Evolutionary conservation across 345 rosid genomes (phyloP), one percentile per base, ranked within the genome.

Genomic region (Rhizophora apiculata): DNA sequence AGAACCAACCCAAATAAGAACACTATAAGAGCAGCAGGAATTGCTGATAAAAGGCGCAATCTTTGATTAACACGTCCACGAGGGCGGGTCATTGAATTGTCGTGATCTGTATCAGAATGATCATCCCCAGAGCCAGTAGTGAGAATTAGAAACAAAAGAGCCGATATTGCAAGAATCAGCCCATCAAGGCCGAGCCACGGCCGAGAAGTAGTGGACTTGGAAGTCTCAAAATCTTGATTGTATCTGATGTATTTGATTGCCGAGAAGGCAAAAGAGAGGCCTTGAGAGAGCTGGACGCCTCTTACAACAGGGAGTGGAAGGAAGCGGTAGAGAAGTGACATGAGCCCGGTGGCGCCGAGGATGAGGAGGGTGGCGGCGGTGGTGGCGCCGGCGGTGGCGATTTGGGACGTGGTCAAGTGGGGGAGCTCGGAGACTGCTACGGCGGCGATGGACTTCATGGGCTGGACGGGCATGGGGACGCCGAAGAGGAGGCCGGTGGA

Each of bases 221-320:
- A 81, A 36, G 94, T 65, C 58, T 78, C 74, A 57, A 88, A 71
- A 20, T 90, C 87, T 75, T 90, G 91, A n/a, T 88, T 72, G 76
- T 61, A 88, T 29, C 89, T 85, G 26, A 87, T 81, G 76, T 90
- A 90, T 69, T 88, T 90, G 70, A 90, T 85, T 30, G 94, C 92
- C 21, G 94, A 77, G 85, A 90, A 90, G 68, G 96, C 92, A 59
- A 90, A 90, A 62, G 85, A 75, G 66, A 90, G 92, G 16, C 96
- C 96, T 67, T 90, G 96, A 48, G 96, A 90, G 77, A 90, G 92
- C 92, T 90, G 96, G 64, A 90, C 87, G 22, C 96, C 94, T 6
- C 96, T 88, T 31, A 90, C 96, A 21, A 90, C 96, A 1, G 96
- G 92, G 60, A 87, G 87, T 26, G 96, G 96, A 60, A 90, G 80